phyloP scores from a whole-genome alignment of 208 protist genomes.

The Willaertia magna region DNA sequence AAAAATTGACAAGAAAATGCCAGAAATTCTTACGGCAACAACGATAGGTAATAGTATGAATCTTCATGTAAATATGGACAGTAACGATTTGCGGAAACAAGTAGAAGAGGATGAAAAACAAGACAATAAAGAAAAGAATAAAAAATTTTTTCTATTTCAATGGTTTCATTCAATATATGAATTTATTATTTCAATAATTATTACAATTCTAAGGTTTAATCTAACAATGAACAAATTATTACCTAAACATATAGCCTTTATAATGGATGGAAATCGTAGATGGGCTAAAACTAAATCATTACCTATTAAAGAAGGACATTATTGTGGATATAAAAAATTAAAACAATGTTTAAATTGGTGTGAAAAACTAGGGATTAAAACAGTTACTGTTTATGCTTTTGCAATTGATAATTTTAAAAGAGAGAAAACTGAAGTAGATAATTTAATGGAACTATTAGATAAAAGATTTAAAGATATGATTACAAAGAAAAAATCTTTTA shows the following conservation, averaged over 20 bases:
- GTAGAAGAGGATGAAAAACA: too few species aligned
- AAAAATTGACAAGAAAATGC: too few species aligned
- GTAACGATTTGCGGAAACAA: too few species aligned
- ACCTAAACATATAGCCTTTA: constrained; percentile 57
- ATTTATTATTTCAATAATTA: neutral
- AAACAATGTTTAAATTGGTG: constrained; percentile 50
- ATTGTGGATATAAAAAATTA: constrained; percentile 37
- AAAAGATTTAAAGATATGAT: constrained; percentile 33
- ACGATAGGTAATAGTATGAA: too few species aligned
- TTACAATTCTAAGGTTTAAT: neutral
- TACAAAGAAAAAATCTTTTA: constrained; percentile 7
- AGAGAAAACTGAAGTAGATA: constrained; percentile 40
- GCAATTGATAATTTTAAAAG: constrained; percentile 70
- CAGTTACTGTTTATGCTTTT: constrained; percentile 60
- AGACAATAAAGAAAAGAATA: too few species aligned
- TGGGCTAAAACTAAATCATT: constrained; percentile 36
- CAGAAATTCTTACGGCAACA: too few species aligned
- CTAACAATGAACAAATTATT: constrained; percentile 18
- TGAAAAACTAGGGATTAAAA: constrained; percentile 45
- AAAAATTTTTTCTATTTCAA: too few species aligned
- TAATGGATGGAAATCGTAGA: constrained; percentile 70
- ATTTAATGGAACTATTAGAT: constrained; percentile 47
- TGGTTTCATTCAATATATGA: neutral
- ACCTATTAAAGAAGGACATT: constrained; percentile 30
- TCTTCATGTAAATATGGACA: too few species aligned